Conservation (phyloP, 1,139 yeast genomes). For the Blastobotrys capitulatus region DNA sequence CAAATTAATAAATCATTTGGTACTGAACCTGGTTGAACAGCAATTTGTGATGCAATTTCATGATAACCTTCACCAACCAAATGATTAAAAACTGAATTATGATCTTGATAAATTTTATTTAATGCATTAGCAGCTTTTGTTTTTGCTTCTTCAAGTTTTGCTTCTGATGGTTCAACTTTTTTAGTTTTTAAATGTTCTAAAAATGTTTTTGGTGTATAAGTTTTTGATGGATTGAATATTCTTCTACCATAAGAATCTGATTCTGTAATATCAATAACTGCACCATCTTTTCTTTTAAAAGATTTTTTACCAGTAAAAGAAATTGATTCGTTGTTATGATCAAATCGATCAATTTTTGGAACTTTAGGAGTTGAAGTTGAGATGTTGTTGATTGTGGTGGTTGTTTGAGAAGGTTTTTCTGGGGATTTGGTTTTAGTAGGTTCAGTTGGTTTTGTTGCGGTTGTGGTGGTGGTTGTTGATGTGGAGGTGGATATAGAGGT, state of each 20-base stretch:
- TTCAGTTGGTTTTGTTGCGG: background rate
- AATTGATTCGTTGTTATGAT: background rate
- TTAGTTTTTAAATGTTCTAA: background rate
- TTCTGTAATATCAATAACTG: background rate
- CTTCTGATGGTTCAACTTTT: background rate
- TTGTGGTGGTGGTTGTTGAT: too few species aligned
- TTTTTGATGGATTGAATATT: background rate
- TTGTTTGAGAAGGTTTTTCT: background rate
- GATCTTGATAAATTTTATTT: background rate
- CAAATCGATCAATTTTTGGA: background rate
- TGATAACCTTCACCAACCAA: background rate
- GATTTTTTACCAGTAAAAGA: background rate
- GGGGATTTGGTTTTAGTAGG: background rate
- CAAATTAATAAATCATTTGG: slow-evolving; percentile 1
- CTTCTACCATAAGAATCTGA: background rate
- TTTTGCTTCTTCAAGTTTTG: background rate
- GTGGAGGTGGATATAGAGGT: too few species aligned
- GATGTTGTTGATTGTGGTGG: background rate
- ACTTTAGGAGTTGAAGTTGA: background rate
- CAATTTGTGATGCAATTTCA: background rate
- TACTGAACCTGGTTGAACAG: background rate
- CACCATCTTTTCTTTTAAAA: background rate
- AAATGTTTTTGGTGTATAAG: background rate
- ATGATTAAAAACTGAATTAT: background rate
- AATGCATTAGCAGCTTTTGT: background rate